phyloP scores from a whole-genome alignment of 805 yeast species.

The Clavispora fructus region DNA sequence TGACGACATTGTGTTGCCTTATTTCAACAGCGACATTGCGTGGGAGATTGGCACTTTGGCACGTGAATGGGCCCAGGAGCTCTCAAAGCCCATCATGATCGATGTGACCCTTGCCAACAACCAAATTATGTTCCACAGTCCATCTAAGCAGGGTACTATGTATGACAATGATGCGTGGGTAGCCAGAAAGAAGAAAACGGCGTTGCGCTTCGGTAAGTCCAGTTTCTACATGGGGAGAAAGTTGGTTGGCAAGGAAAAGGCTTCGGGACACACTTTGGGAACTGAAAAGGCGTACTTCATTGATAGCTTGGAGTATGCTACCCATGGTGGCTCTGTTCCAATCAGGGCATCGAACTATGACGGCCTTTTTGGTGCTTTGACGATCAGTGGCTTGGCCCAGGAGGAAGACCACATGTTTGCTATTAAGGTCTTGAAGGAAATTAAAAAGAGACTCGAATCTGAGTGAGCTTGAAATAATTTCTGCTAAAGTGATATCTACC shows the following conservation, averaged over 20 bases:
- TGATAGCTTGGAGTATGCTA: conserved; percentile 41
- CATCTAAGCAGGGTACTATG: conserved; percentile 30
- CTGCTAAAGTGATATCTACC: too few relatives aligned
- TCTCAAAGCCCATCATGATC: conserved; percentile 37
- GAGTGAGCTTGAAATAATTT: background rate
- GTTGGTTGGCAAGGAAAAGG: conserved; percentile 27
- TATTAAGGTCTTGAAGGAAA: conserved; percentile 21
- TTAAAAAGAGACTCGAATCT: background rate
- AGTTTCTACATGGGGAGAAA: conserved; percentile 45
- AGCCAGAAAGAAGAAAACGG: conserved; percentile 44
- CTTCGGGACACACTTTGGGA: conserved; percentile 11
- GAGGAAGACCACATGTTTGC: conserved; percentile 51
- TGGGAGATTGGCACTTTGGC: conserved; percentile 44
- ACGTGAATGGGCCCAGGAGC: conserved; percentile 27
- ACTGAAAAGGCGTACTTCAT: conserved; percentile 35
- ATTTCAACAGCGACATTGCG: conserved; percentile 33
- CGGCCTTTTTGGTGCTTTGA: conserved; percentile 42
- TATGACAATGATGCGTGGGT: conserved; percentile 55
- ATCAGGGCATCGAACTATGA: conserved; percentile 33
- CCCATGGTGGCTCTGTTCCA: conserved; percentile 57
- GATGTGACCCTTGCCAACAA: conserved; percentile 44
- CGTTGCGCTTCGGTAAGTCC: conserved; percentile 42
- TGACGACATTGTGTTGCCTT: conserved; percentile 15
- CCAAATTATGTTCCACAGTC: conserved; percentile 43
- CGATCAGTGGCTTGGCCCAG: conserved; percentile 54